Base-by-base conservation (phyloP, 2,329 filamentous ascomycete genomes). In the Alternaria viburni region DNA sequence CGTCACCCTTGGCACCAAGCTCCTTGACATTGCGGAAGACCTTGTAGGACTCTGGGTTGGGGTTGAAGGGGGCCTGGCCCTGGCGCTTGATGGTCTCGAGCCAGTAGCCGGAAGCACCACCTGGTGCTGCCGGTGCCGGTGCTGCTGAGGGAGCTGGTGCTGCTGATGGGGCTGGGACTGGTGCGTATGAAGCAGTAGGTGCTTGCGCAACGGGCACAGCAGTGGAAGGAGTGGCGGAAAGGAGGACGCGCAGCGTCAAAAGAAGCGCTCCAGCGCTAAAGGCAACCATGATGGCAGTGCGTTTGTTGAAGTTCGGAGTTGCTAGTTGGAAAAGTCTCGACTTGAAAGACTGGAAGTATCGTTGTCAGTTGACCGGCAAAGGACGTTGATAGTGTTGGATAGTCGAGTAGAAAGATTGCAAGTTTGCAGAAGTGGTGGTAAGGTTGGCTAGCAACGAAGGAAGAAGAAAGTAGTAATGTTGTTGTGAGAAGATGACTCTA, bases 1-100 rank as follows among this genome's bases (percentile, higher is more conserved):
- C 89, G 70, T 90, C 88, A 67, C 87, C 87, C 80, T 73, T 74
- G 51, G 80, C 79, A 56, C 77, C 81, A 54, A 75, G 83, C 62
- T 79, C 78, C 66, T 77, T 81, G 59, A 86, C 83, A 62, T 86
- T 84, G 71, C 84, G 84, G 75, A 81, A 86, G 70, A 86, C 72
- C 78, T 91, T 86, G 85, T 93, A 96, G 74, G 81, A 80, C 72
- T 82, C 81, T 23, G 82, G 66, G 60, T 83, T 81, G 30, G 77
- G 76, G 65, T 87, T 84, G 75, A 90, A 96, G 28, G 91, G 87
- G 46, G 89, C 86, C 2, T 82, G 80, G 61, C 92, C 93, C 71
- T 93, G 87, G 44, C 90, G 90, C 71, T 89, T 77, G 74, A 96
- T 90, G 66, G 84, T 83, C 36, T 87, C 85, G 60, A 96, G 79